Conservation (phyloP, 2,329 filamentous ascomycete species). For the Fusarium pininemorale region DNA sequence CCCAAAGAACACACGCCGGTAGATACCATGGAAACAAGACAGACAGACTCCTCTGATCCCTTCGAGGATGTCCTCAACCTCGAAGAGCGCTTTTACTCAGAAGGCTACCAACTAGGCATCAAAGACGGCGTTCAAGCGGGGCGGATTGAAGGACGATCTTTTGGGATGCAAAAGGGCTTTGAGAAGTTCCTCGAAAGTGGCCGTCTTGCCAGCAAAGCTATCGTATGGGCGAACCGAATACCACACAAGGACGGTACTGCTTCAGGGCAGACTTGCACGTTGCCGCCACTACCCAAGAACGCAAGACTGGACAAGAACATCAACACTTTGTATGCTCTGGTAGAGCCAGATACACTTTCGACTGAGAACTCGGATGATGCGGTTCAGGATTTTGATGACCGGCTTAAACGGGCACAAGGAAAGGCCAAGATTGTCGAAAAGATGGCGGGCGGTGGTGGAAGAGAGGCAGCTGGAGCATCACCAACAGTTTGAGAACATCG, state of each 20-base stretch:
- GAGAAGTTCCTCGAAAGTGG: constrained; percentile 90
- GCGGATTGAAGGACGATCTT: constrained; percentile 85
- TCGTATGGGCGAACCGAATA: constrained; percentile 84
- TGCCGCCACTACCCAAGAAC: constrained; percentile 63
- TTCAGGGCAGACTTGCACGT: constrained; percentile 16
- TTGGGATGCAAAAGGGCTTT: constrained; percentile 92
- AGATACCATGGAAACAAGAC: constrained; percentile 16
- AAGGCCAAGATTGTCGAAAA: constrained; percentile 88
- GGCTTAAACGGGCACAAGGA: constrained; percentile 81
- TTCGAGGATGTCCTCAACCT: constrained; percentile 68
- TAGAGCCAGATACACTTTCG: constrained; percentile 79
- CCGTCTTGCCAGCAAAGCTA: constrained; percentile 77
- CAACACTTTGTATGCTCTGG: constrained; percentile 76
- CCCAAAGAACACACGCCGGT: not conserved
- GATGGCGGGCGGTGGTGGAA: constrained; percentile 55
- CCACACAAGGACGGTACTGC: constrained; percentile 30
- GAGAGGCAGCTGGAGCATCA: constrained; percentile 26
- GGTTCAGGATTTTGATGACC: constrained; percentile 91
- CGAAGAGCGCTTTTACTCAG: constrained; percentile 78
- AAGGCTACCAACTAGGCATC: constrained; percentile 80
- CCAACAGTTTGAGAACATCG: not conserved
- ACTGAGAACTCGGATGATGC: constrained; percentile 88
- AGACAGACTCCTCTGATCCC: constrained; percentile 54
- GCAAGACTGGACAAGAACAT: constrained; percentile 80
- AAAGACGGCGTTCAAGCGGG: constrained; percentile 81